Evolutionary conservation across 805 yeast genomes (phyloP).

Genomic region (Nakazawaea laoshanensis): DNA sequence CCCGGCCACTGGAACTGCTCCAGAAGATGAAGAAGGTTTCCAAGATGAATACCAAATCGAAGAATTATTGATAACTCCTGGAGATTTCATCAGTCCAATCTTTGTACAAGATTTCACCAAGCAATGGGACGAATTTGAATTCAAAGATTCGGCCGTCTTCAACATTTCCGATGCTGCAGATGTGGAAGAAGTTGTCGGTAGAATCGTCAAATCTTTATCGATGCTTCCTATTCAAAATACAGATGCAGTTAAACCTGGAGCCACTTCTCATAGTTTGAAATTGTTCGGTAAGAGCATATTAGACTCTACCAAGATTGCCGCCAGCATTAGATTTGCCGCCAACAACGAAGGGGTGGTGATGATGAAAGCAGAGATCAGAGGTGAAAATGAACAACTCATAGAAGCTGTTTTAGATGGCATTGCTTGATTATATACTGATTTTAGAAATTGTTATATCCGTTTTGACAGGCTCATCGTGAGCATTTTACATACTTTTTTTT

Average conservation of each 20-base stretch:
- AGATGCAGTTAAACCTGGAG: slow-evolving; percentile 51
- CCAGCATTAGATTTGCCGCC: slow-evolving; percentile 37
- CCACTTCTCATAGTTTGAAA: slow-evolving; percentile 64
- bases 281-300: slow-evolving; percentile 72
- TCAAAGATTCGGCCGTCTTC: slow-evolving; percentile 58
- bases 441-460: background rate
- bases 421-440: slow-evolving; percentile 17
- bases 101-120: slow-evolving; percentile 70
- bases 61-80: slow-evolving; percentile 62
- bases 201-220: slow-evolving; percentile 43
- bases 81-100: slow-evolving; percentile 75
- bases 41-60: slow-evolving; percentile 92
- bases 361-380: slow-evolving; percentile 52
- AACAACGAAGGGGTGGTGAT: slow-evolving; percentile 36
- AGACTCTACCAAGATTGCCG: slow-evolving; percentile 46
- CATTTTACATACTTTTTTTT: too few species aligned
- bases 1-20: slow-evolving; percentile 59
- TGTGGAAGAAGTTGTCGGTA: slow-evolving; percentile 49
- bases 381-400: slow-evolving; percentile 41
- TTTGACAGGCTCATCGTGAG: too few species aligned
- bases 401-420: slow-evolving; percentile 43
- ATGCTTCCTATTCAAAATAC: slow-evolving; percentile 71
- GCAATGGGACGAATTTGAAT: slow-evolving; percentile 61
- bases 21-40: slow-evolving; percentile 72
- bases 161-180: slow-evolving; percentile 37